Evolutionary conservation across 345 rosid genomes (phyloP).

Genomic region (Citrus sp.): DNA sequence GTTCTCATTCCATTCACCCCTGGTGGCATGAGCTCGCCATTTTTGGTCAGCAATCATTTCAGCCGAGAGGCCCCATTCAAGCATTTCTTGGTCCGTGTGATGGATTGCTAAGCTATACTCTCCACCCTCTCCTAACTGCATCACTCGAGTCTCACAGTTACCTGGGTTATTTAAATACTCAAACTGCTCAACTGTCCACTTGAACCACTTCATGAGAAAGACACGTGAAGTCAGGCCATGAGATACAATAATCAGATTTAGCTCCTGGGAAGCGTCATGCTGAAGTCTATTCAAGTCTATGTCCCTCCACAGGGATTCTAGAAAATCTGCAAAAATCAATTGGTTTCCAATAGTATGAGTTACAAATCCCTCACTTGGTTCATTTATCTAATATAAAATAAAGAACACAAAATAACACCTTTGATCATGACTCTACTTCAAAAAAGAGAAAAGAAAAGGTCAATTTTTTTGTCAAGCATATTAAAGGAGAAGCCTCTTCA

Average conservation of each 20-base stretch:
- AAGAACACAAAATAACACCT: neutral
- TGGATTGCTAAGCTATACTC: conserved; percentile 85
- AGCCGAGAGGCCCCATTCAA: conserved; percentile 72
- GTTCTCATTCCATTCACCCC: conserved; percentile 68
- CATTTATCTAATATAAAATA: neutral
- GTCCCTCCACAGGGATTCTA: conserved; percentile 97
- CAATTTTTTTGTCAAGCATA: neutral
- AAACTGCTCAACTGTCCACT: conserved; percentile 91
- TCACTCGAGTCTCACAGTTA: conserved; percentile 73
- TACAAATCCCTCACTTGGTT: neutral
- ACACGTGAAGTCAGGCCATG: conserved; percentile 82
- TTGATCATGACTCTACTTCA: neutral
- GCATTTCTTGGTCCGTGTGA: conserved; percentile 77
- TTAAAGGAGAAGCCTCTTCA: neutral
- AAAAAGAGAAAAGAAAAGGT: neutral
- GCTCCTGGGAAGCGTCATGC: conserved; percentile 51
- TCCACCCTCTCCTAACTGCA: conserved; percentile 79
- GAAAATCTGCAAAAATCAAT: conserved; percentile 56
- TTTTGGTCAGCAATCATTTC: conserved; percentile 91
- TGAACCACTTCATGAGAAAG: conserved; percentile 98
- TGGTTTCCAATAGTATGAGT: neutral
- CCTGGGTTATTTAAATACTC: conserved; percentile 69
- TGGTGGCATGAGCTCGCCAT: conserved; percentile 56
- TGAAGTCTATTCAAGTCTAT: conserved; percentile 79
- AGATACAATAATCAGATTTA: conserved; percentile 77